These are phyloP conservation scores for Lipomyces chichibuensis DNA, from an alignment of 805 yeast species.

Conservation along the genomic window DNA sequence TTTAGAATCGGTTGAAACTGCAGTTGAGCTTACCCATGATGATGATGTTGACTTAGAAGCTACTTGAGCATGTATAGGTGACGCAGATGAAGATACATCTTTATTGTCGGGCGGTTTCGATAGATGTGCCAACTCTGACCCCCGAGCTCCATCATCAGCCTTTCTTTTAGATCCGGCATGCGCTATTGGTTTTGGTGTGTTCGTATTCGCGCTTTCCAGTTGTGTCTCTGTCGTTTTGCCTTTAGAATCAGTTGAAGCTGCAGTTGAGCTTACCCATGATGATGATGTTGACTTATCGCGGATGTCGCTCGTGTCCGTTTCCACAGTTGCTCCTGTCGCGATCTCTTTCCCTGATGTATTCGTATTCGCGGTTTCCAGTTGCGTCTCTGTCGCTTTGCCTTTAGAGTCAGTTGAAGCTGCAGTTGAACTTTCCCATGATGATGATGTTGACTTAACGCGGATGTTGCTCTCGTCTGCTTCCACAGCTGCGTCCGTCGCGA, in stretches of 20 bases:
- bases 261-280: not conserved
- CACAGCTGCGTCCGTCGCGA: not conserved
- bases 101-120: not conserved
- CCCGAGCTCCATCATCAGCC: not conserved
- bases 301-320: not conserved
- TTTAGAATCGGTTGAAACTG: not conserved
- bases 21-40: not conserved
- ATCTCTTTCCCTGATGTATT: not conserved
- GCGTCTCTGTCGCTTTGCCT: too few species aligned
- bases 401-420: too few species aligned
- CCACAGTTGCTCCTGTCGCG: not conserved
- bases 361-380: too few species aligned
- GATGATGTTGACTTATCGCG: not conserved
- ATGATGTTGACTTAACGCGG: not conserved
- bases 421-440: too few species aligned
- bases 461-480: not conserved
- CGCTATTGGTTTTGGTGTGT: not conserved
- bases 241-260: not conserved
- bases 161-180: not conserved
- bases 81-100: not conserved
- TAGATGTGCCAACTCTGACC: not conserved
- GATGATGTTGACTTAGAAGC: not conserved
- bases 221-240: not conserved
- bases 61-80: not conserved
- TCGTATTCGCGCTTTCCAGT: not conserved